A percentile compares a stretch with the other conserved stretches of the same genome.
These are phyloP conservation scores for Hirschioporus abietinus DNA, from an alignment of 768 basidiomycete species.

Conservation along the genomic window DNA sequence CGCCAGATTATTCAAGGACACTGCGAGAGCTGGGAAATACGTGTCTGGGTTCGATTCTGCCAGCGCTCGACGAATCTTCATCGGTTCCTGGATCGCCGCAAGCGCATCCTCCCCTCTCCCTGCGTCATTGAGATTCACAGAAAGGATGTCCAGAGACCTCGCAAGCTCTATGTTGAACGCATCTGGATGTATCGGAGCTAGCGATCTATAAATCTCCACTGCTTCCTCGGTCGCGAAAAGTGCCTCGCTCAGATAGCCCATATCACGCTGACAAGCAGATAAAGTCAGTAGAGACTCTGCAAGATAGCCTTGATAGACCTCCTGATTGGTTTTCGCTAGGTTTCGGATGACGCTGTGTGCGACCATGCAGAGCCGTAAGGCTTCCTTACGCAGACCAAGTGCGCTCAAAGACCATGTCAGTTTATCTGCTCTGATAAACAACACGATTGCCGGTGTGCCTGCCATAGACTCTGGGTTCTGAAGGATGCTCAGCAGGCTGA, in stretches of 20 bases:
- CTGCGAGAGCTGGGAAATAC: conserved; percentile 6
- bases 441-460: background rate
- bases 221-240: conserved; percentile 8
- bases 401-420: background rate
- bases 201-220: background rate
- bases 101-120: conserved; percentile 1
- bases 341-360: conserved; percentile 8
- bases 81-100: background rate
- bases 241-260: conserved; percentile 10
- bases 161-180: conserved; percentile 6
- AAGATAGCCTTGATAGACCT: conserved; percentile 8
- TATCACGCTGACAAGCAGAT: conserved; percentile 4
- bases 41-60: background rate
- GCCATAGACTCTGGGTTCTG: background rate
- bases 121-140: conserved; percentile 4
- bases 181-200: background rate
- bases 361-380: conserved; percentile 8
- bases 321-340: conserved; percentile 9
- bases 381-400: conserved; percentile 7
- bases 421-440: background rate
- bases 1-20: conserved; percentile 10
- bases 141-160: conserved; percentile 5
- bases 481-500: background rate
- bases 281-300: conserved; percentile 10
- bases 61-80: background rate